A percentile compares a stretch with the other conserved stretches of the same genome.
These are phyloP conservation scores for Pseudocercospora eumusae DNA, from an alignment of 2,329 filamentous ascomycete species.

Conservation along the genomic window DNA sequence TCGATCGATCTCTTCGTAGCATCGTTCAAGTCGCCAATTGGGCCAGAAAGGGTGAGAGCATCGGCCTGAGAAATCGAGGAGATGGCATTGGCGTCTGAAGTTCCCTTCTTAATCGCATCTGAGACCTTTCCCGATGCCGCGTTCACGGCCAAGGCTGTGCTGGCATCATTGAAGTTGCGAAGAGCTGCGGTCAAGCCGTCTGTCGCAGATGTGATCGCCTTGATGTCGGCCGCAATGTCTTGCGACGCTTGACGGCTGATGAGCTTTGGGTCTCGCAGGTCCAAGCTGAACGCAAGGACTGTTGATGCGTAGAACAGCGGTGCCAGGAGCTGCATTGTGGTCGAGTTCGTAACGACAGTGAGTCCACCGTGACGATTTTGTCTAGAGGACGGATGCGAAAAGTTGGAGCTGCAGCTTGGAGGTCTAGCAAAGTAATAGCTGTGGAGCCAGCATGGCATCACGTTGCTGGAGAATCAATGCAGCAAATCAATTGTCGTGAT, in stretches of 20 bases:
- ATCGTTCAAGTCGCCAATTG: conserved; percentile 17
- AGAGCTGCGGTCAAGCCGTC: conserved; percentile 15
- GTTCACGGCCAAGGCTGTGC: conserved; percentile 13
- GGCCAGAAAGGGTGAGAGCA: conserved; percentile 16
- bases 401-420: neutral
- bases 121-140: conserved; percentile 14
- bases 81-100: conserved; percentile 18
- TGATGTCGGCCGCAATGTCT: conserved; percentile 16
- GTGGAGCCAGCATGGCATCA: conserved; percentile 9
- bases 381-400: conserved; percentile 1
- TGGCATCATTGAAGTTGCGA: conserved; percentile 8
- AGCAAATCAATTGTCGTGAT: conserved; percentile 8
- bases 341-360: conserved; percentile 6
- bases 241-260: conserved; percentile 19
- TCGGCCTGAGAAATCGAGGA: conserved; percentile 17
- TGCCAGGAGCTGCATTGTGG: conserved; percentile 21
- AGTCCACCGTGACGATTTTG: neutral
- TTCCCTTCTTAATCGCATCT: conserved; percentile 19
- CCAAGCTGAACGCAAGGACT: conserved; percentile 21
- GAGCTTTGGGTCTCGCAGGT: conserved; percentile 11
- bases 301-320: conserved; percentile 14
- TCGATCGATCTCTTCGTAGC: conserved; percentile 16
- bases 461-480: neutral
- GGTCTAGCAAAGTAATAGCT: conserved; percentile 8
- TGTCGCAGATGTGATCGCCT: conserved; percentile 19